Evolutionary conservation across 1,139 yeast genomes (phyloP).

Genomic region (Sugiyamaella paludigena): DNA sequence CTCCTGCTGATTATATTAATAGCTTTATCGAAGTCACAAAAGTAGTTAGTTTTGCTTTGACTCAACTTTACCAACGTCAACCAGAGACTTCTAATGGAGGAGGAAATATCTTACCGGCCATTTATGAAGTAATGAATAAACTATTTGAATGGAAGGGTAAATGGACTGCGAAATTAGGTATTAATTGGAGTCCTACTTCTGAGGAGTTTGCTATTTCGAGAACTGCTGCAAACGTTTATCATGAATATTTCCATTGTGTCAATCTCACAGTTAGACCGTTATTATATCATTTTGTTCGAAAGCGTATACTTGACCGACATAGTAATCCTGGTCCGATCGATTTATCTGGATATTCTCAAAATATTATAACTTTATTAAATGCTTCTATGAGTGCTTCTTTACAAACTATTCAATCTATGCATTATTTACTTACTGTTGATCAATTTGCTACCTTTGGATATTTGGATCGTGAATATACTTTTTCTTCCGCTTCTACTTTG

Average conservation of each 20-base stretch:
- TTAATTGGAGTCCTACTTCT: conserved; percentile 17
- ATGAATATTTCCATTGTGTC: conserved; percentile 83
- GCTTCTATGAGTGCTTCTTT: conserved; percentile 84
- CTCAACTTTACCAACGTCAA: conserved; percentile 71
- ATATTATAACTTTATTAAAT: conserved; percentile 65
- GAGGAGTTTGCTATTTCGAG: conserved; percentile 47
- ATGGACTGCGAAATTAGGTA: conserved; percentile 16
- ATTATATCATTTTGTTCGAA: conserved; percentile 72
- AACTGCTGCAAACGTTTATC: conserved; percentile 71
- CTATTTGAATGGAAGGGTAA: conserved; percentile 68
- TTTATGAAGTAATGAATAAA: conserved; percentile 52
- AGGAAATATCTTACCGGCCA: conserved; percentile 17
- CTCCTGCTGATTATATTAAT: conserved; percentile 74
- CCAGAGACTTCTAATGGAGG: conserved; percentile 44
- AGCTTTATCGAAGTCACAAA: conserved; percentile 80
- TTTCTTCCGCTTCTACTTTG: conserved; percentile 76
- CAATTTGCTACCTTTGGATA: conserved; percentile 85
- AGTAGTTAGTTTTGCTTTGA: conserved; percentile 70
- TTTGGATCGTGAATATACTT: conserved; percentile 83
- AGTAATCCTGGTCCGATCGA: conserved; percentile 57
- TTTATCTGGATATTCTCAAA: conserved; percentile 63
- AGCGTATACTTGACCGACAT: conserved; percentile 57
- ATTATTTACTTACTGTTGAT: conserved; percentile 70
- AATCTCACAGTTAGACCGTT: conserved; percentile 80
- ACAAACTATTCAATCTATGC: conserved; percentile 68